Evolutionary conservation across 768 basidiomycete genomes (phyloP), one percentile per base, ranked within the genome.

Genomic region (Leccinum longicurvipes): DNA sequence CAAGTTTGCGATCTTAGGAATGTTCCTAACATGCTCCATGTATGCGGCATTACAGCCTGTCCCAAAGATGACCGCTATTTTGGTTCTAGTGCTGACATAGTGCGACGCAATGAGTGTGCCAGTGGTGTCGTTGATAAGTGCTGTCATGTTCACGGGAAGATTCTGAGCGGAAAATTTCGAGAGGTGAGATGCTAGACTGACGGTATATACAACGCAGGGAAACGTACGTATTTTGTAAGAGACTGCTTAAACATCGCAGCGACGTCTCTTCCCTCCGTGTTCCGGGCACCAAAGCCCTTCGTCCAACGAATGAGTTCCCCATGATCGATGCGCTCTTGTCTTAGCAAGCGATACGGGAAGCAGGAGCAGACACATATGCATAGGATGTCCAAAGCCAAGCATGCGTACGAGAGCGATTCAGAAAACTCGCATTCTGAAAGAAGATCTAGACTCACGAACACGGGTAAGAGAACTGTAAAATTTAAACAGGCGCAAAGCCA

Each of bases 41-140:
- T 98, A 98, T 6, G 96, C 96, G 0, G 96, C 96, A 69, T 98
- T 98, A 70, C 95, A 98, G 0, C 97, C 97, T 7, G 97, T 99
- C 36, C 97, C 97, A 65, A 98, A 96, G 65, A 99, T 98, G 66
- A 90, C 88, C 1, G 93, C 97, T 63, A 98, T 95, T 69, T 90
- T 91, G 36, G 96, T 95, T 63, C 68, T 77, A 0, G 93, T 89
- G 68, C 91, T 91, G 60, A 98, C 94, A 63, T 99, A 99, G 74
- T 91, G 87, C 1, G 95, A 97, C 11, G 97, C 97, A 64, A 99
- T 94, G 25, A 99, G 82, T 2, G 96, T 96, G 25, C 97, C 97
- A 4, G 97, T 99, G 0, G 97, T 98, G 73, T 99, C 97, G 69
- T 98, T 98, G 72, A 98, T 97, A 24, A 98, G 76, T 2, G 95